A percentile compares a stretch with the other conserved stretches of the same genome.
Evolutionary conservation across 306 rosid genomes (phyloP).

Genomic region (Cucumis sativus): Cucumber_9930_V3 NC_026661.2:3470001-3470500

Average conservation of each 20-base stretch:
- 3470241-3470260: not conserved
- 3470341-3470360: not conserved
- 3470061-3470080: constrained; percentile 22
- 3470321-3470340: not conserved
- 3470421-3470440: not conserved
- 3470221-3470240: not conserved
- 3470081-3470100: not conserved
- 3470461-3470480: constrained; percentile 7
- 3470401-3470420: not conserved
- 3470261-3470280: not conserved
- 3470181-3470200: not conserved
- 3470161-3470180: not conserved
- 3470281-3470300: not conserved
- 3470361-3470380: not conserved
- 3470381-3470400: not conserved
- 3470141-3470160: constrained; percentile 2
- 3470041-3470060: constrained; percentile 10
- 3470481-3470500: constrained; percentile 3
- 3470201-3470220: constrained; percentile 6
- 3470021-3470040: constrained; percentile 18
- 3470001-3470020: constrained; percentile 50
- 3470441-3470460: constrained; percentile 9
- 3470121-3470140: constrained; percentile 5
- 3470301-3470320: not conserved
- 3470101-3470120: not conserved